Conservation (phyloP, 495 filamentous ascomycete species). For the Aspergillus saccharolyticus region DNA sequence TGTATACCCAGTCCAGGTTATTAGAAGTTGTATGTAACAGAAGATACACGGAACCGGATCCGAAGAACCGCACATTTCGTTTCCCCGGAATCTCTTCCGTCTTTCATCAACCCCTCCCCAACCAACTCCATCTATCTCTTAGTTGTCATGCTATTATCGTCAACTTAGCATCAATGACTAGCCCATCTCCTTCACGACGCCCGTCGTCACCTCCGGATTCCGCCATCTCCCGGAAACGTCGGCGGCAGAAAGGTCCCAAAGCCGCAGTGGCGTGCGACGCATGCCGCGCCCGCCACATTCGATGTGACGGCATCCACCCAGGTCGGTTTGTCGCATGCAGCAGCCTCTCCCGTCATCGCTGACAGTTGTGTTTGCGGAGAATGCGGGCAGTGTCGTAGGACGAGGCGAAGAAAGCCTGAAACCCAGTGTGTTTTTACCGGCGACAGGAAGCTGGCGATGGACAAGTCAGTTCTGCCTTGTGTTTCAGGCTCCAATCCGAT, state of each 20-base stretch:
- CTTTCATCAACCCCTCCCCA: too few species aligned
- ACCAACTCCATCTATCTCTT: not conserved
- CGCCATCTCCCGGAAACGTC: conserved; percentile 20
- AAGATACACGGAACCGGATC: not conserved
- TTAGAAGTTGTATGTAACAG: too few species aligned
- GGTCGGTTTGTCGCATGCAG: conserved; percentile 19
- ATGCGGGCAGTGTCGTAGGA: conserved; percentile 39
- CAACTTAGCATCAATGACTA: not conserved
- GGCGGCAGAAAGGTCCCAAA: too few species aligned
- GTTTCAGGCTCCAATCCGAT: not conserved
- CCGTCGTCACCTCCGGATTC: not conserved
- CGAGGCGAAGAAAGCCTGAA: conserved; percentile 18
- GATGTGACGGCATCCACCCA: conserved; percentile 38
- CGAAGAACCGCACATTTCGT: not conserved
- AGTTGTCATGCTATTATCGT: too few species aligned
- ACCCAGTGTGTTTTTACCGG: conserved; percentile 29
- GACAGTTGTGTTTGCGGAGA: conserved; percentile 10
- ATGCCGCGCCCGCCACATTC: conserved; percentile 32
- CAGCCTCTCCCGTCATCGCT: not conserved
- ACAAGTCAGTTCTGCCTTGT: conserved; percentile 15
- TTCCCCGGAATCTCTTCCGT: not conserved
- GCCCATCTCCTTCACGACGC: not conserved
- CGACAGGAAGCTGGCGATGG: conserved; percentile 29
- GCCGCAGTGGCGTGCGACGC: conserved; percentile 36
- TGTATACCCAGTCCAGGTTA: too few species aligned